Percentiles rank a stretch among this genome's conserved stretches.
Conservation (phyloP, 768 basidiomycete species). For the Termitomyces titanicus region DNA sequence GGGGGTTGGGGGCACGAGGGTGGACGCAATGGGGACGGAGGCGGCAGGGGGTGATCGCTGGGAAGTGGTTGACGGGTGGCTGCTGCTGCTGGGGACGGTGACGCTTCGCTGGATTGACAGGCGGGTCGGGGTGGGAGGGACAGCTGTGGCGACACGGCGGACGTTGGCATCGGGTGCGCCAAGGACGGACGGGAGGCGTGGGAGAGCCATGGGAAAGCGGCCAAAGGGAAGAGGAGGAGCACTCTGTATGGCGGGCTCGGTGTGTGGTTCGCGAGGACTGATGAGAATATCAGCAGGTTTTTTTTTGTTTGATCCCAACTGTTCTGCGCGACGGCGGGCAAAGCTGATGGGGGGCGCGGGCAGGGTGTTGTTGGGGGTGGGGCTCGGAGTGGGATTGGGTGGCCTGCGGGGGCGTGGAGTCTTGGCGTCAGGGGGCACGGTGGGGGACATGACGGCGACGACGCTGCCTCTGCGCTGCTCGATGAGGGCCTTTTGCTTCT, state of each 20-base stretch:
- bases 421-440: slow-evolving; percentile 22
- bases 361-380: slow-evolving; percentile 37
- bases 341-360: slow-evolving; percentile 76
- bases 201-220: slow-evolving; percentile 60
- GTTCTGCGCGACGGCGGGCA: slow-evolving; percentile 67
- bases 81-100: slow-evolving; percentile 9
- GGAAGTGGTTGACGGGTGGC: slow-evolving; percentile 20
- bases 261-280: slow-evolving; percentile 59
- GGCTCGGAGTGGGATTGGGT: slow-evolving; percentile 24
- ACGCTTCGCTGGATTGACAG: slow-evolving; percentile 44
- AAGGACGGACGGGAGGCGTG: slow-evolving; percentile 54
- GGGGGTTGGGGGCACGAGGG: slow-evolving; percentile 67
- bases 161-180: slow-evolving; percentile 35
- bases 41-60: slow-evolving; percentile 50
- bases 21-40: slow-evolving; percentile 65
- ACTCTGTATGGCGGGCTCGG: slow-evolving; percentile 66
- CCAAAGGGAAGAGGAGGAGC: slow-evolving; percentile 63
- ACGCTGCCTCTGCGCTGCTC: slow-evolving; percentile 67
- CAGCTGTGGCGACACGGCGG: slow-evolving; percentile 52
- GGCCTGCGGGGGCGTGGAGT: slow-evolving; percentile 29
- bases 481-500: slow-evolving; percentile 67
- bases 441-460: slow-evolving; percentile 35
- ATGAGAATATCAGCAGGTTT: slow-evolving; percentile 82
- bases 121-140: slow-evolving; percentile 71
- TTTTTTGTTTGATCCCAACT: slow-evolving; percentile 53